Percentiles rank a stretch among this genome's conserved stretches.
Conservation (phyloP, 2,329 filamentous ascomycete species). For the Neophaeococcomyces aloes region DNA sequence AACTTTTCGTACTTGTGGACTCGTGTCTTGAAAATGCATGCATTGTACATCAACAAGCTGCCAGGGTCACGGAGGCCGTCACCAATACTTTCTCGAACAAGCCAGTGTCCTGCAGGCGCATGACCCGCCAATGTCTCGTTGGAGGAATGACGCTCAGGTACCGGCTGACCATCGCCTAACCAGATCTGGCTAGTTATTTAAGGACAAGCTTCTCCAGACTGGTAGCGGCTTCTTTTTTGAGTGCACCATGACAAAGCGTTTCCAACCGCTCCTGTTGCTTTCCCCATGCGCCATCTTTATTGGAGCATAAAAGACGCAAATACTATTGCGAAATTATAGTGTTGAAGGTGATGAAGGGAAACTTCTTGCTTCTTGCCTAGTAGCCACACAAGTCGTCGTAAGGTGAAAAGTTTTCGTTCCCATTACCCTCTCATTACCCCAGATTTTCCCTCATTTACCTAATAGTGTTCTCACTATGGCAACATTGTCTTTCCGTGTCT, state of each 20-base stretch:
- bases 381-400: background rate
- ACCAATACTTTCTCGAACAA: background rate
- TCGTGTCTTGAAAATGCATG: no score
- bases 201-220: background rate
- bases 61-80: background rate
- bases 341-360: background rate
- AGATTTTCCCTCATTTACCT: constrained; percentile 1
- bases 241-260: background rate
- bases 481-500: no score
- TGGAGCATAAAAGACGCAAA: constrained; percentile 7
- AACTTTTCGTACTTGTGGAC: no score
- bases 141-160: constrained; percentile 1
- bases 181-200: background rate
- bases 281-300: background rate
- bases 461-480: constrained; percentile 5
- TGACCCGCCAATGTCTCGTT: background rate
- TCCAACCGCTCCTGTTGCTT: background rate
- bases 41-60: no score
- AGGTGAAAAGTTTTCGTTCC: constrained; percentile 2
- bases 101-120: background rate
- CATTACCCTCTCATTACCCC: constrained; percentile 6
- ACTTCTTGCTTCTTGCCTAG: background rate
- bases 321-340: no score
- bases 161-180: background rate
- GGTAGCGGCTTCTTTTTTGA: background rate